phyloP scores from a whole-genome alignment of 2,329 filamentous ascomycete genomes.

The Aspergillus latus region DNA sequence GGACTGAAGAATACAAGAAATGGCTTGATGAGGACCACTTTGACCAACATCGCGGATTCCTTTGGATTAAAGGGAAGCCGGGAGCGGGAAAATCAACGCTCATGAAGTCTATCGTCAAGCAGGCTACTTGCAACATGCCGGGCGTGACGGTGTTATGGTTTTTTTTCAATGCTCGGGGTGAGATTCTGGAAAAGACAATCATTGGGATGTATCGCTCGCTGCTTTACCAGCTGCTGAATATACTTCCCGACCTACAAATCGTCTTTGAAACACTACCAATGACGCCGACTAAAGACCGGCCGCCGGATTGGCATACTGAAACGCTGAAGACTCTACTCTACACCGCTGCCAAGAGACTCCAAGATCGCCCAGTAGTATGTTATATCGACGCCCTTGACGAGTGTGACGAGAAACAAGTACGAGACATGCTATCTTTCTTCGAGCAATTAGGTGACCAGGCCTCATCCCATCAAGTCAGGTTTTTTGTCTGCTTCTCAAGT shows the following conservation, averaged over 20 bases:
- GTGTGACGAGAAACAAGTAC: constrained; percentile 38
- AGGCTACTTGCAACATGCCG: not conserved
- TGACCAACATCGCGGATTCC: constrained; percentile 24
- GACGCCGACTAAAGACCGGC: constrained; percentile 18
- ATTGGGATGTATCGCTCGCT: constrained; percentile 54
- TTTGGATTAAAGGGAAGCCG: constrained; percentile 44
- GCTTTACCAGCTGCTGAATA: constrained; percentile 47
- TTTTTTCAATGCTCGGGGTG: constrained; percentile 53
- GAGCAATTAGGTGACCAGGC: constrained; percentile 29
- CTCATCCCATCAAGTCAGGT: not conserved
- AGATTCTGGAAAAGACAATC: constrained; percentile 46
- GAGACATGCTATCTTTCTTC: constrained; percentile 38
- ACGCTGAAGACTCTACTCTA: constrained; percentile 30
- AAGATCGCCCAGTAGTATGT: constrained; percentile 26
- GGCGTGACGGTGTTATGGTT: constrained; percentile 40
- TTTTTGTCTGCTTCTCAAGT: constrained; percentile 42
- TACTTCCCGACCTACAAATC: constrained; percentile 34
- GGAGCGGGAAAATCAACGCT: constrained; percentile 47
- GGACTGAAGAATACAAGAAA: constrained; percentile 25
- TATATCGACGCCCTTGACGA: constrained; percentile 50
- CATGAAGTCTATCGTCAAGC: constrained; percentile 42
- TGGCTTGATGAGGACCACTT: constrained; percentile 34
- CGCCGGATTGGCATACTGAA: not conserved
- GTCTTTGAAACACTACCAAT: constrained; percentile 15
- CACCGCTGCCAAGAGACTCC: constrained; percentile 28